Base-by-base conservation (phyloP, 2,329 filamentous ascomycete species). In the Ascochyta clinopodiicola region DNA sequence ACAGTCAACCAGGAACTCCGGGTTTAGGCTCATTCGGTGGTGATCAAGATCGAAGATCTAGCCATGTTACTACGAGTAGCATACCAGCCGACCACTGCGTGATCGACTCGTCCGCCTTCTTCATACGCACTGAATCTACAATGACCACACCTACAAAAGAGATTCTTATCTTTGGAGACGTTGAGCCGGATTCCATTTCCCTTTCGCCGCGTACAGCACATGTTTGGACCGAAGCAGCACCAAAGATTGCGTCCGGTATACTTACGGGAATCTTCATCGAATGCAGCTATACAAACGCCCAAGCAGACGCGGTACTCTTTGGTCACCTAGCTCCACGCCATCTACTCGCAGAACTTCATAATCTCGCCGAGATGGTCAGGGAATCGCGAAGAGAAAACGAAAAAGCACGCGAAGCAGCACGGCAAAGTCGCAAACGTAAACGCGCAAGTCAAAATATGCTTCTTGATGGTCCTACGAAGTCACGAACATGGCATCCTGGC, bases 121-220 rank as follows among this genome's bases (percentile, higher is more conserved):
- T 99, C 75, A 90, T 99, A 61, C 89, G 91, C 34, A 90, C 95
- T 56, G 80, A 88, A 31, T 72, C 78, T 0, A 67, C 70, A 4
- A 51, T 66, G 2, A 67, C 67, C 1, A 71, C 72, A 0, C 68
- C 72, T 1, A 70, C 72, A 38, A 68, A 66, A 22, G 94, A 99
- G 75, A 85, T 98, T 2, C 84, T 99, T 56, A 90, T 99, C 44
- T 98, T 97, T 71, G 95, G 95, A 17, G 95, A 99, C 63, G 91
- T 98, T 34, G 95, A 99, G 71, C 92, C 95, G 0, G 95, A 99
- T 75, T 88, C 87, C 8, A 77, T 98, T 24, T 96, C 92, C 0
- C 77, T 94, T 2, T 88, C 86, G 1, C 92, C 94, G 1, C 87
- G 93, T 22, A 98, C 95, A 62, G 78, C 83, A n/a, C 80, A 82